Evolutionary conservation across 2,329 filamentous ascomycete genomes (phyloP).

Genomic region (Coniochaeta prunicola): DNA sequence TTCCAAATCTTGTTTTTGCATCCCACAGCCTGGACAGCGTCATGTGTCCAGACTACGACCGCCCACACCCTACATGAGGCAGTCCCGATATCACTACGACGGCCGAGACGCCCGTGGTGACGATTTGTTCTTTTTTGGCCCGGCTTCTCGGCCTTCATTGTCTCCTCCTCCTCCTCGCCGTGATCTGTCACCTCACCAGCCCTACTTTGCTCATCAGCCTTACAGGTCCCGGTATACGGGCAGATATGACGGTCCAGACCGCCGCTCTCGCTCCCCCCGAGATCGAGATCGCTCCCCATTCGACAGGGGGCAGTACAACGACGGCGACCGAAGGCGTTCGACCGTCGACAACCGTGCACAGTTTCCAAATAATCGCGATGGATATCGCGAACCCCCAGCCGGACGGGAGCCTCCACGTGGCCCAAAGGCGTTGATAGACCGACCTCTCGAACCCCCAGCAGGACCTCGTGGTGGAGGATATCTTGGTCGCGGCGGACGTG

Average conservation of each 20-base stretch:
- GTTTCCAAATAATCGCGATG: constrained; percentile 38
- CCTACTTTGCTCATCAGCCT: constrained; percentile 15
- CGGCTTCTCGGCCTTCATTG: not conserved
- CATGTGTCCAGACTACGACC: not conserved
- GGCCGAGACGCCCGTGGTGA: constrained; percentile 1
- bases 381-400: constrained; percentile 45
- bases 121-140: not conserved
- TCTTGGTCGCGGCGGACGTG: constrained; percentile 48
- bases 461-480: constrained; percentile 63
- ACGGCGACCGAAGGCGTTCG: constrained; percentile 63
- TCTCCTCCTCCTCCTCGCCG: constrained; percentile 4
- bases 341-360: not conserved
- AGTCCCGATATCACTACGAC: not conserved
- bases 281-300: constrained; percentile 67
- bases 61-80: not conserved
- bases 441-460: constrained; percentile 59
- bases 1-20: not conserved
- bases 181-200: not conserved
- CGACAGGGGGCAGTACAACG: constrained; percentile 47
- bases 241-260: constrained; percentile 53
- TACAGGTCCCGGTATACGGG: constrained; percentile 48
- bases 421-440: constrained; percentile 70
- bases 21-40: not conserved
- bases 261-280: constrained; percentile 56
- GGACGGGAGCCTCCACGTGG: constrained; percentile 71